Base-by-base conservation (phyloP, 768 basidiomycete species). In the Chiua virens region DNA sequence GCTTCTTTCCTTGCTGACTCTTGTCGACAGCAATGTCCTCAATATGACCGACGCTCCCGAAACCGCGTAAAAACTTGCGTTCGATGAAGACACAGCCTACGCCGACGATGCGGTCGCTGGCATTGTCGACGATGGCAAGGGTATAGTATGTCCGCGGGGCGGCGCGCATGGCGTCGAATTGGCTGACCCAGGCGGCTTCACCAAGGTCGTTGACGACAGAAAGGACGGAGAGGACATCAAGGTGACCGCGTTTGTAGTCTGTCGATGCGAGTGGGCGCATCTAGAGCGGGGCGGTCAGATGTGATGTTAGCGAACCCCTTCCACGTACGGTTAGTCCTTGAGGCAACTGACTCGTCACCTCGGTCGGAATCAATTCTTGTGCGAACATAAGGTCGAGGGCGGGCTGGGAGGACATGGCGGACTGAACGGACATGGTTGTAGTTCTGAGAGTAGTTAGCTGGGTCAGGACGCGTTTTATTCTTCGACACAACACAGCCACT, bases 1-100 rank as follows among this genome's bases (percentile, higher is more conserved):
- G 78, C 69, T 92, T 94, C 73, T 87, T 88, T 28, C 97, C 97
- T 76, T 97, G 94, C 72, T 89, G 82, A 38, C 69, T 75, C 71
- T 87, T 85, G 71, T 89, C 84, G 18, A 99, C 95, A 4, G 92
- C 95, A 55, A 99, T 97, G 67, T 99, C 97, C 72, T 99, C 97
- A 56, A 99, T 94, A 65, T 99, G 97, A 0, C 95, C 97, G 14
- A 93, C 90, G 56, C 79, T 78, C 20, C 92, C 91, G n/a, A 91
- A 74, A 2, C 81, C 83, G 36, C 94, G 80, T 38, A 94, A 73
- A 78, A 98, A 98, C 75, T 99, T 98, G 73, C 88, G 87, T 72
- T 99, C 97, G 56, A 98, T 70, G 64, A 98, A 83, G 47, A 97
- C 75, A 8, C 83, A 80, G 18, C 95, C 96, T 35, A 87, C 83